Conservation (phyloP, 768 basidiomycete genomes). For the Strobilomyces confusus region DNA sequence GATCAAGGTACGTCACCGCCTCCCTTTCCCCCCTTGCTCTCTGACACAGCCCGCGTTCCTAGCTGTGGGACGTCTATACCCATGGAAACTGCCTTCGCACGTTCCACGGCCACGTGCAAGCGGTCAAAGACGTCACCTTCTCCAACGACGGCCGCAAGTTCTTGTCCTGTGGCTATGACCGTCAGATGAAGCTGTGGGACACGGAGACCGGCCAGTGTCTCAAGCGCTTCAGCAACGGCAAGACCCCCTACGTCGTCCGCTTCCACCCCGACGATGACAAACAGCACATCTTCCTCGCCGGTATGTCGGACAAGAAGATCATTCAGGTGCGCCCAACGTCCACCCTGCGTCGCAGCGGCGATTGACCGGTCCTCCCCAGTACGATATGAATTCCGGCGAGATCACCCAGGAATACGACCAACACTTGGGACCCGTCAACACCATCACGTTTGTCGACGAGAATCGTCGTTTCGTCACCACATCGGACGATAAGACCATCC, state of each 20-base stretch:
- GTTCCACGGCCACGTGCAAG: conserved; percentile 95
- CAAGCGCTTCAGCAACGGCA: conserved; percentile 95
- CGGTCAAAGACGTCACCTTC: conserved; percentile 94
- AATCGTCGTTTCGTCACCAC: conserved; percentile 97
- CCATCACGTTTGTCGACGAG: conserved; percentile 98
- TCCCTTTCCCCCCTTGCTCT: not conserved
- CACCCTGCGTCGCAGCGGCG: not conserved
- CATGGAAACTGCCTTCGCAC: conserved; percentile 96
- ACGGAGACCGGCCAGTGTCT: conserved; percentile 98
- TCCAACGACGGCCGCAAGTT: conserved; percentile 90
- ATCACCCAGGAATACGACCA: conserved; percentile 99
- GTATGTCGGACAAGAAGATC: conserved; percentile 99
- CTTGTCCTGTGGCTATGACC: conserved; percentile 91
- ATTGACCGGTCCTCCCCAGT: conserved; percentile 44
- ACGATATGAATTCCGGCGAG: conserved; percentile 92
- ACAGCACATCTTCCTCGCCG: conserved; percentile 93
- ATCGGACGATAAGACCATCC: conserved; percentile 98
- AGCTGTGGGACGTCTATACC: conserved; percentile 98
- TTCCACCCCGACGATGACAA: conserved; percentile 98
- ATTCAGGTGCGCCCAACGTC: conserved; percentile 65
- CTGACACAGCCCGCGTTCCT: conserved; percentile 6
- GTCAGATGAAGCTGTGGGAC: conserved; percentile 99
- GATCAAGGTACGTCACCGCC: conserved; percentile 66
- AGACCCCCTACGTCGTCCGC: conserved; percentile 91
- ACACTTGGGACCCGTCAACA: conserved; percentile 96